Base-by-base conservation (phyloP, 2,329 filamentous ascomycete genomes). In the Epicoccum nigrum region DNA sequence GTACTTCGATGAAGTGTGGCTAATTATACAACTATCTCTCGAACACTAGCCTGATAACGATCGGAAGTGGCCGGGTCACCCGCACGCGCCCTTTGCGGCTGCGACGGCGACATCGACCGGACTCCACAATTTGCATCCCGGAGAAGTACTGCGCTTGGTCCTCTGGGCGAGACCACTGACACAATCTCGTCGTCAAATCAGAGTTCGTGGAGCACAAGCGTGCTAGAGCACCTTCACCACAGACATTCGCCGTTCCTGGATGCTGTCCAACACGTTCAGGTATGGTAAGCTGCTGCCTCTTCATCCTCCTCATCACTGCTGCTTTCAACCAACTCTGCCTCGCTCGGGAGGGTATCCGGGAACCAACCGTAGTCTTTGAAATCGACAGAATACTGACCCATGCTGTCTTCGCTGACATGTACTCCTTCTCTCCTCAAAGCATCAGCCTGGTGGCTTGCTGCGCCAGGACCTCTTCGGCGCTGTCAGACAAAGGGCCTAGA, bases 331-430 rank as follows among this genome's bases (percentile, higher is more conserved):
- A 66, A 54, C 12, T 58, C 70, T 51, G 64, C 73, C 49, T 81
- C 79, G 65, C 77, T 80, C 7, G 80, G 79, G 31, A 83, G 69
- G 30, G 70, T 58, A 15, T 73, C 70, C 4, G 81, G 81, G 70
- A 81, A 81, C 79, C 79, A 82, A 38, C 79, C 79, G 57, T 76
- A 81, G 19, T 56, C 65, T 7, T 54, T 56, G 28, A 81, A 70
- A 56, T 80, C 73, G n/a, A 82, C 70, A 1, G 65, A 74, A 38
- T 75, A 75, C 58, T 80, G 78, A 40, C 79, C 79, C 65, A 82
- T 69, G 27, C 67, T 68, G 41, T 75, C 74, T 51, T 74, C 69
- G 16, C 67, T 70, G 35, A 81, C 77, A 42, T 77, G 68, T 0
- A 82, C 78, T 13, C 77, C 77, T 64, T 82, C 79, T 38, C 65